A percentile compares a stretch with the other conserved stretches of the same genome.
phyloP scores from a whole-genome alignment of 108 stramenopile genomes.

The Nannochloropsis oceanica region DNA sequence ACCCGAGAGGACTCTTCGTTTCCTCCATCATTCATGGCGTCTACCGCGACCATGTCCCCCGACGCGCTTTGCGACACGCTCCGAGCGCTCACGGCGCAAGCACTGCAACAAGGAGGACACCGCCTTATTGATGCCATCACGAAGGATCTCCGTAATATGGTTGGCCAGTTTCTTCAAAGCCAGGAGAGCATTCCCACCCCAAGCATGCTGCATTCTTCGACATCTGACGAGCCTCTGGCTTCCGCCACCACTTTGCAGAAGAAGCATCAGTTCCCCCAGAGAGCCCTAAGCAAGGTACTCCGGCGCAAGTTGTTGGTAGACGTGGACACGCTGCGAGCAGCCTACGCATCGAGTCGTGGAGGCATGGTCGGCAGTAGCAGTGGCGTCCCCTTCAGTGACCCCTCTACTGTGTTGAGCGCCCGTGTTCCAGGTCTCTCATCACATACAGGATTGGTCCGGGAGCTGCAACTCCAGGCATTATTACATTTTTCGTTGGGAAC shows the following conservation, averaged over 20 bases:
- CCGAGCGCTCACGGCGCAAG: background rate
- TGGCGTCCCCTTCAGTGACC: background rate
- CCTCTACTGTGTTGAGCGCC: background rate
- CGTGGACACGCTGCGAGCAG: background rate
- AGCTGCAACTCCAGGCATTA: background rate
- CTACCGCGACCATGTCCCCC: background rate
- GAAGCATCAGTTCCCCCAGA: background rate
- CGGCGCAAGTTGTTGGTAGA: background rate
- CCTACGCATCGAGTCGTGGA: background rate
- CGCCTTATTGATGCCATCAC: background rate
- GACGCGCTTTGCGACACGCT: background rate
- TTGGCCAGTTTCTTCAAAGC: background rate
- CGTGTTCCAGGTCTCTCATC: background rate
- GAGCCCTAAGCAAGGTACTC: background rate
- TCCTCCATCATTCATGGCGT: too few relatives aligned
- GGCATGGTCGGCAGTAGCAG: background rate
- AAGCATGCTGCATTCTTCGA: background rate
- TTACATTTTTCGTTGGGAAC: background rate
- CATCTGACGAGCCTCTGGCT: background rate
- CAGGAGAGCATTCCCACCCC: background rate
- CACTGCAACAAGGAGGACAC: background rate
- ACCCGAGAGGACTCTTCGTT: too few relatives aligned
- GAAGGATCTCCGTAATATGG: background rate
- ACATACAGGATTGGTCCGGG: background rate
- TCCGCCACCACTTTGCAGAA: background rate